Conservation (phyloP, 768 basidiomycete species). For the Rickenella mellea region DNA sequence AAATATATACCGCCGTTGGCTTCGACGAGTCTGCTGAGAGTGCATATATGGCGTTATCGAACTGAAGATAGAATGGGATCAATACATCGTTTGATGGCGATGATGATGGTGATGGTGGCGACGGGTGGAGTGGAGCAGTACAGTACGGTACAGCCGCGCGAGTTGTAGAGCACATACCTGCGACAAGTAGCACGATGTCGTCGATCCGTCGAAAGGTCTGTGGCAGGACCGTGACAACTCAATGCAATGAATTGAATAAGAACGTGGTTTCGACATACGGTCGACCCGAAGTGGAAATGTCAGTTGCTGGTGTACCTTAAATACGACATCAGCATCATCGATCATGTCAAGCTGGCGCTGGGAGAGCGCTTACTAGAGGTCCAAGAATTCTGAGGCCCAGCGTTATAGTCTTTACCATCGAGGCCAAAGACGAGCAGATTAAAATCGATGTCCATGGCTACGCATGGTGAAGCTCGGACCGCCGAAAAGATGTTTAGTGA, state of each 20-base stretch:
- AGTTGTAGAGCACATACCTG: conserved; percentile 30
- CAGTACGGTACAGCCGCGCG: not conserved
- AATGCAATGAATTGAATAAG: not conserved
- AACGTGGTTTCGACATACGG: conserved; percentile 46
- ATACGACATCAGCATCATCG: not conserved
- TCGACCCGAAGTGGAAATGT: conserved; percentile 65
- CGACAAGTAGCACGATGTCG: conserved; percentile 65
- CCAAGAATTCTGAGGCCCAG: conserved; percentile 68
- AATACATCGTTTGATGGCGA: not conserved
- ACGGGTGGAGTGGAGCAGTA: not conserved
- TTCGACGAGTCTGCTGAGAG: conserved; percentile 67
- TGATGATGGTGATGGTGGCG: too few species aligned
- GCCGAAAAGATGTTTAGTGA: conserved; percentile 24
- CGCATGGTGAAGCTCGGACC: conserved; percentile 44
- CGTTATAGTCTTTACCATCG: conserved; percentile 75
- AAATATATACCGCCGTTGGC: conserved; percentile 69
- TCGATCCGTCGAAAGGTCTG: conserved; percentile 57
- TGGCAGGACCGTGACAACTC: conserved; percentile 2
- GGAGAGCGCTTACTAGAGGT: conserved; percentile 28
- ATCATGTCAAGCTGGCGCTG: not conserved
- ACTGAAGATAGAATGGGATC: conserved; percentile 32
- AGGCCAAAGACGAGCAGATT: conserved; percentile 84
- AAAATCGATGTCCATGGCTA: conserved; percentile 72
- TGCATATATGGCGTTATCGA: conserved; percentile 79
- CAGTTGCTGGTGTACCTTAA: conserved; percentile 26